Conservation (phyloP, 106 monocot genomes). For the Ottelia alismoides region DNA sequence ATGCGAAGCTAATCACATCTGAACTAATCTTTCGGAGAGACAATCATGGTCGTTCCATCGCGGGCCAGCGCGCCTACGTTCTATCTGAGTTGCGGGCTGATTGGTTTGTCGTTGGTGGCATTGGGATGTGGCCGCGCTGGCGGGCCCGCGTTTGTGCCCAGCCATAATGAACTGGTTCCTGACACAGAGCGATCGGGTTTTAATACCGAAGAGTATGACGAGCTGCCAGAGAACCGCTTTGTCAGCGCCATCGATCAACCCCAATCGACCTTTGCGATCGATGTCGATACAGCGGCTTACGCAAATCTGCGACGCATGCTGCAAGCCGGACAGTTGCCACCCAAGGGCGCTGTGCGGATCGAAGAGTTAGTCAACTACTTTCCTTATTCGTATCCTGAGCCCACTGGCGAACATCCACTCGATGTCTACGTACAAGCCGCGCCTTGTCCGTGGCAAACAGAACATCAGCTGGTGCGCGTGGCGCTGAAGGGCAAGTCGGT, state of each 20-base stretch:
- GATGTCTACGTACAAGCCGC: not conserved
- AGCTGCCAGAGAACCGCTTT: no score
- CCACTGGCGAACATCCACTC: not conserved
- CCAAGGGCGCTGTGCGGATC: not conserved
- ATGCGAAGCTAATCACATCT: no score
- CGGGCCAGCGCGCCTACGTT: no score
- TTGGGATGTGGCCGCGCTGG: no score
- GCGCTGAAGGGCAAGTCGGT: not conserved
- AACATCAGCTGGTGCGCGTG: not conserved
- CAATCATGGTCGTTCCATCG: no score
- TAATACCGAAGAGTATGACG: no score
- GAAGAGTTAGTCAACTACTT: not conserved
- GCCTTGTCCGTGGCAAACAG: not conserved
- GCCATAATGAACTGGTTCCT: no score
- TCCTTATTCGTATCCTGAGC: not conserved
- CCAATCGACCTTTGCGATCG: not conserved
- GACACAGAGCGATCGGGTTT: no score
- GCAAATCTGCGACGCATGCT: not conserved
- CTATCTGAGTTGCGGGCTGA: no score
- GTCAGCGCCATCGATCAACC: not conserved
- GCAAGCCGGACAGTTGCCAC: not conserved
- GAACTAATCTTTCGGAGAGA: no score
- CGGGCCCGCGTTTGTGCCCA: no score
- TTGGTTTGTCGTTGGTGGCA: no score
- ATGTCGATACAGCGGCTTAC: not conserved